Evolutionary conservation across 805 yeast genomes (phyloP), one percentile per base, ranked within the genome.

Genomic region (Teunomyces atbi): DNA sequence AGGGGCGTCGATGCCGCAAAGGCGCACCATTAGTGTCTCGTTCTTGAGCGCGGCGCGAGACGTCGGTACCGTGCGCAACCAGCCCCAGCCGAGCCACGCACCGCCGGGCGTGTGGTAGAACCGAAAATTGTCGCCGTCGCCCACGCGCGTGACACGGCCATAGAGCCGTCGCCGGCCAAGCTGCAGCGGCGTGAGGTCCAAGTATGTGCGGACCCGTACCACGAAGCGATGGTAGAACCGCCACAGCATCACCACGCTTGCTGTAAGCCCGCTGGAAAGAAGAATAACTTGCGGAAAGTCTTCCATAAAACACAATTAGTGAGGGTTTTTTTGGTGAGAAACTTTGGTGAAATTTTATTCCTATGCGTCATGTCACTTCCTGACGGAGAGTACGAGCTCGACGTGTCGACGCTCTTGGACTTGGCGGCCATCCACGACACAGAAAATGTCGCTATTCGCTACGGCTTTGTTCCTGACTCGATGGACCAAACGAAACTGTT

Each of bases 1-100:
- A 1, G 99, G 99, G 0, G 99, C 99, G 73, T 94, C 99, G 12
- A 92, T 84, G 0, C 97, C 99, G 65, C 94, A 86, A 16, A 94
- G 68, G 41, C 99, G 74, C 4, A 94, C 79, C 64, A 85, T 83
- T 30, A 94, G 69, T 0, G 99, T 94, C 52, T 83, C 73, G 49
- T 79, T 79, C 51, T 81, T 79, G 32, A 81, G 62, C 57, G 59
- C 46, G 64, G 76, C 41, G 67, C 77, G 56, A 46, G 65, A 59
- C 8, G 68, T 64, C 0, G 98, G 98, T 0, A 81, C 71, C 10
- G 63, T 54, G 28, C 99, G 69, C 19, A 88, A 60, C 96, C 96
- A 88, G 10, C 95, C 91, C 99, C 99, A 94, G 0, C 99, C 99
- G 2, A 85, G 80, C 1, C 83, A 57, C 0, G 75, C 50, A 0